Evolutionary conservation across 352 stramenopile genomes (phyloP).

Genomic region (Phytopythium helicoides): DNA sequence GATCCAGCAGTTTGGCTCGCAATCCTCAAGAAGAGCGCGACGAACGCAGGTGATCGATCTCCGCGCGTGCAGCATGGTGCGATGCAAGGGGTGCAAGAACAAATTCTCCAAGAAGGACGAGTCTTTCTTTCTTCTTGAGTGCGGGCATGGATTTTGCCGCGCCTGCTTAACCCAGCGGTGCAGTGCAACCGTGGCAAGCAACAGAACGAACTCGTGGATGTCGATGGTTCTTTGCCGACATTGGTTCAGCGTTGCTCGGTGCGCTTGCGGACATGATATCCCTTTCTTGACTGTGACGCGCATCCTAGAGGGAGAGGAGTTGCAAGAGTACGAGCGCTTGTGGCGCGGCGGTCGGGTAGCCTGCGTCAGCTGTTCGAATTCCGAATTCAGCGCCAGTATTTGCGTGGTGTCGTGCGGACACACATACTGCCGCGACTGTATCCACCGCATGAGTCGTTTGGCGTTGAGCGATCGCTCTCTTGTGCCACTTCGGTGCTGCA

Average conservation of each 20-base stretch:
- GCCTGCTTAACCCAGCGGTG: too few relatives aligned
- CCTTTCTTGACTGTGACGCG: slow-evolving; percentile 17
- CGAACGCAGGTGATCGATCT: too few relatives aligned
- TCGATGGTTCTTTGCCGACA: too few relatives aligned
- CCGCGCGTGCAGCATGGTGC: too few relatives aligned
- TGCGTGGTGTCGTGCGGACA: slow-evolving; percentile 54
- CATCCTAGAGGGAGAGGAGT: slow-evolving; percentile 14
- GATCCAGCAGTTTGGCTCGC: neutral
- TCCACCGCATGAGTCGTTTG: slow-evolving; percentile 58
- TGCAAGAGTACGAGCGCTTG: slow-evolving; percentile 15
- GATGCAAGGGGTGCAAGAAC: too few relatives aligned
- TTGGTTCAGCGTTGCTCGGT: slow-evolving; percentile 2
- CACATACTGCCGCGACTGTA: slow-evolving; percentile 49
- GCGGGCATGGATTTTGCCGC: too few relatives aligned
- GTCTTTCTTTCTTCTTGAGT: too few relatives aligned
- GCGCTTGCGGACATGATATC: slow-evolving; percentile 21
- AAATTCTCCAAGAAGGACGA: too few relatives aligned
- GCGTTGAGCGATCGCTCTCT: slow-evolving; percentile 57
- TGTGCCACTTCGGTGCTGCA: slow-evolving; percentile 67
- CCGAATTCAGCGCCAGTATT: slow-evolving; percentile 17
- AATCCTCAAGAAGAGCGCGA: neutral
- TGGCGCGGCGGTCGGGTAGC: slow-evolving; percentile 1
- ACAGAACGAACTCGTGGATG: too few relatives aligned
- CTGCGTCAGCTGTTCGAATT: slow-evolving; percentile 44
- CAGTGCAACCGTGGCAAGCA: too few relatives aligned